Evolutionary conservation across 2,329 filamentous ascomycete species (phyloP).

Genomic region (Clarireedia homoeocarpa): DNA sequence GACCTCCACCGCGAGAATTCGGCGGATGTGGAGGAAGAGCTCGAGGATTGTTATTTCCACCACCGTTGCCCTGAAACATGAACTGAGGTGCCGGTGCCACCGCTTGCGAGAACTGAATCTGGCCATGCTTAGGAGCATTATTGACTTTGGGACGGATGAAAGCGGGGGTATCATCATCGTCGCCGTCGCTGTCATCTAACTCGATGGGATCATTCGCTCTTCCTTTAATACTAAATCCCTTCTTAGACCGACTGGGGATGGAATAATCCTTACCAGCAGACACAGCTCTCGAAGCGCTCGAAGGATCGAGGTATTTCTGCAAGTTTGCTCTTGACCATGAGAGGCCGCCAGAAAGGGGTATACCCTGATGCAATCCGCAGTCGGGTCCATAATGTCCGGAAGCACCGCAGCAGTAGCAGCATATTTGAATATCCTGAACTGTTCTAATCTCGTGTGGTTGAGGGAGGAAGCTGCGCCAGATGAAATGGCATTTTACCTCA

Average conservation of each 20-base stretch:
- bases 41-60: not conserved
- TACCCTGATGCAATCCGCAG: conserved; percentile 33
- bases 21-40: not conserved
- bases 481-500: conserved; percentile 50
- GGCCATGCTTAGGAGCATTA: not conserved
- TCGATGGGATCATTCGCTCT: conserved; percentile 25
- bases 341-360: conserved; percentile 29
- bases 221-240: conserved; percentile 27
- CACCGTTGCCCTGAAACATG: conserved; percentile 1
- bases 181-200: conserved; percentile 26
- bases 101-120: conserved; percentile 6
- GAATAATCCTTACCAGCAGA: conserved; percentile 25
- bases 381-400: conserved; percentile 49
- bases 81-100: not conserved
- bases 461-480: conserved; percentile 51
- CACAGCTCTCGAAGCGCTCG: conserved; percentile 28
- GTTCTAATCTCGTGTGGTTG: conserved; percentile 35
- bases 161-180: conserved; percentile 10
- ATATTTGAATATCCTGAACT: conserved; percentile 42
- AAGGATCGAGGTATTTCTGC: conserved; percentile 41
- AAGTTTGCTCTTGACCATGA: conserved; percentile 47
- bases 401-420: conserved; percentile 49
- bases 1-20: not conserved
- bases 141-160: conserved; percentile 26
- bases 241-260: conserved; percentile 13